Evolutionary conservation across 1,139 yeast genomes (phyloP).

Genomic region (Yamadazyma dendronema): DNA sequence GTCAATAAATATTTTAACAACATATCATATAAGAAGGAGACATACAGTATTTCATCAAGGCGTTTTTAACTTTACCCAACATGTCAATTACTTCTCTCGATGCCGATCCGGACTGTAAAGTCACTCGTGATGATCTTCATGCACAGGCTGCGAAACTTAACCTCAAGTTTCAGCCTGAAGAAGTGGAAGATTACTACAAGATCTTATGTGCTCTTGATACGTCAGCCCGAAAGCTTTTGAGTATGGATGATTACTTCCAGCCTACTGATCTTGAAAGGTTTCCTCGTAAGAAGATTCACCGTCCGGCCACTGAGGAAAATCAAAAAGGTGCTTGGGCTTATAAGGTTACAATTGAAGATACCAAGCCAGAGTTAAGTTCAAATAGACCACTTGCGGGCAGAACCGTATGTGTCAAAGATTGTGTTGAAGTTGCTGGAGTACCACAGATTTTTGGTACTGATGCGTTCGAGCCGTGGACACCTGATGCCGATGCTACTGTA

Average conservation of each 20-base stretch:
- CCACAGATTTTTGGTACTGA: constrained; percentile 17
- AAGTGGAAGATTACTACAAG: constrained; percentile 26
- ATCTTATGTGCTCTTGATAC: constrained; percentile 30
- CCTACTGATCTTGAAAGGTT: constrained; percentile 24
- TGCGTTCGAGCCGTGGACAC: constrained; percentile 13
- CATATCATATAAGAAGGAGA: too few species aligned
- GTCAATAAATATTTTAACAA: too few species aligned
- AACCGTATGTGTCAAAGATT: constrained; percentile 22
- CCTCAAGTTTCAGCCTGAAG: constrained; percentile 21
- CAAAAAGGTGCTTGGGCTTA: constrained; percentile 36
- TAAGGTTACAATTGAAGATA: constrained; percentile 31
- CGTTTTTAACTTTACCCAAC: too few species aligned
- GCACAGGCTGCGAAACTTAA: constrained; percentile 26
- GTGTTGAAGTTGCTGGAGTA: constrained; percentile 15
- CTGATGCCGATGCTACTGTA: constrained; percentile 16
- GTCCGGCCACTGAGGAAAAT: constrained; percentile 21
- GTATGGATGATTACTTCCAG: constrained; percentile 24
- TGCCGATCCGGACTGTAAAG: constrained; percentile 23
- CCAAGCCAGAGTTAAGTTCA: constrained; percentile 15
- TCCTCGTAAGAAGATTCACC: constrained; percentile 26
- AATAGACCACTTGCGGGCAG: constrained; percentile 22
- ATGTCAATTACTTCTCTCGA: constrained; percentile 28
- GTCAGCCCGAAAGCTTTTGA: constrained; percentile 26
- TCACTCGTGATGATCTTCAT: constrained; percentile 23
- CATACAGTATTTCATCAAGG: too few species aligned